phyloP scores from a whole-genome alignment of 2,329 filamentous ascomycete genomes.

The Penicillium carneum region DNA sequence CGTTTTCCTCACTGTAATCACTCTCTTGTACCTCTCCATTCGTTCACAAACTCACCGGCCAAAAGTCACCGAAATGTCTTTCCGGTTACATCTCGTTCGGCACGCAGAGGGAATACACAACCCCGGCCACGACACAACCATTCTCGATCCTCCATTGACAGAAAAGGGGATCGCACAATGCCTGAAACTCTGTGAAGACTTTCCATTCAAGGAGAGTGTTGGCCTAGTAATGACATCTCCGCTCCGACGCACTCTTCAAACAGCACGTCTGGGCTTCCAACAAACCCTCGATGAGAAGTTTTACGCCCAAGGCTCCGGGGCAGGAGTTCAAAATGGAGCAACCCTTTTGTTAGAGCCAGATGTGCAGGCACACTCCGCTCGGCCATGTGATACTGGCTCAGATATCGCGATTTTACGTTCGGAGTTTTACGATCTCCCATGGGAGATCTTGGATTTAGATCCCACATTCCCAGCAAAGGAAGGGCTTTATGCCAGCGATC shows the following conservation, averaged over 20 bases:
- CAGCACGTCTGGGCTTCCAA: constrained; percentile 17
- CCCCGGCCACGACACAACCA: not conserved
- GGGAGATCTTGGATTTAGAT: constrained; percentile 19
- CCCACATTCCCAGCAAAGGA: constrained; percentile 19
- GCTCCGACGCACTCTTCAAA: constrained; percentile 13
- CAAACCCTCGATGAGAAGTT: not conserved
- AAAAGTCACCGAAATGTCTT: not conserved
- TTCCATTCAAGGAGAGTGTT: constrained; percentile 1
- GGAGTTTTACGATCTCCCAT: constrained; percentile 21
- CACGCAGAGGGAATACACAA: constrained; percentile 12
- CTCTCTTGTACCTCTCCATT: not conserved
- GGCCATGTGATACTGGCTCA: constrained; percentile 27
- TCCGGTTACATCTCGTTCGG: constrained; percentile 10
- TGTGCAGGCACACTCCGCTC: constrained; percentile 24
- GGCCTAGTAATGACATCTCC: constrained; percentile 5
- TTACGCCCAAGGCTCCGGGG: not conserved
- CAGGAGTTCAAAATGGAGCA: constrained; percentile 11
- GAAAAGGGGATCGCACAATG: not conserved
- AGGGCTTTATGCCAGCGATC: constrained; percentile 15
- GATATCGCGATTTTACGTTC: constrained; percentile 13
- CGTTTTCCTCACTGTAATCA: not conserved
- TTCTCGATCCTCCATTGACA: not conserved
- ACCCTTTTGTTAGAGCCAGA: constrained; percentile 18
- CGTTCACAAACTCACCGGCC: not conserved
- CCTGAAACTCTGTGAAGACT: not conserved